Base-by-base conservation (phyloP, 176 grass and related monocot species). In the Dactylis glomerata region DNA sequence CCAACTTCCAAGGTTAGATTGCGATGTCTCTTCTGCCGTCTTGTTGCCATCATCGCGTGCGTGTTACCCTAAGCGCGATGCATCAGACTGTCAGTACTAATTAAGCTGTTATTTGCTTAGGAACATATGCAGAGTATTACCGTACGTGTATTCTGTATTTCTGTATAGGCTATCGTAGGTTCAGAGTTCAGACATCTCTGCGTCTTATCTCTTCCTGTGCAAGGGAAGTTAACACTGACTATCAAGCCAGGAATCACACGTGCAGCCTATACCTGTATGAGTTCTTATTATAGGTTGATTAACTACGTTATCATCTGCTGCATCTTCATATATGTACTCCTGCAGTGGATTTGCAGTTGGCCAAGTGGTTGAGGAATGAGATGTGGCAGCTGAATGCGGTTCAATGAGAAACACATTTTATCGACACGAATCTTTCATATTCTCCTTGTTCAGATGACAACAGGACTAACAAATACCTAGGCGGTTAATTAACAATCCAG, bases 121-220 rank as follows among this genome's bases (percentile, higher is more conserved):
- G 69, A 46, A 15, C 68, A 40, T 61, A 61, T 28, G 24, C 24
- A 63, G 7, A 24, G 24, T 49, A 50, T 68, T 20, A 50, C 14
- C 31, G n/a, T 31, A 49, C n/a, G 13, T 46, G 62, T 6, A 33
- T 74, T 10, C 24, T 5, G 30, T 52, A 12, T 77, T 61, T 16
- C 24, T 4, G n/a, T 65, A 12, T 69, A 44, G 32, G 72, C 54
- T 72, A 64, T 34, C 77, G 71, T 85, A 37, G 64, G 64, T 86
- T 90, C 44, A 45, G 72, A 54, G 49, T 77, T 89, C 33, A 37
- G 72, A 82, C 51, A 90, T 63, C 82, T 34, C 51, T 0, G 16
- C 19, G 23, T 52, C 41, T 70, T 76, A 31, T 89, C 68, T 49
- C 68, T 56, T 88, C 42, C 12, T 33, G 27, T 45, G 55, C 66